phyloP scores from a whole-genome alignment of 2,329 filamentous ascomycete species.

The Fusarium tuaranense region DNA sequence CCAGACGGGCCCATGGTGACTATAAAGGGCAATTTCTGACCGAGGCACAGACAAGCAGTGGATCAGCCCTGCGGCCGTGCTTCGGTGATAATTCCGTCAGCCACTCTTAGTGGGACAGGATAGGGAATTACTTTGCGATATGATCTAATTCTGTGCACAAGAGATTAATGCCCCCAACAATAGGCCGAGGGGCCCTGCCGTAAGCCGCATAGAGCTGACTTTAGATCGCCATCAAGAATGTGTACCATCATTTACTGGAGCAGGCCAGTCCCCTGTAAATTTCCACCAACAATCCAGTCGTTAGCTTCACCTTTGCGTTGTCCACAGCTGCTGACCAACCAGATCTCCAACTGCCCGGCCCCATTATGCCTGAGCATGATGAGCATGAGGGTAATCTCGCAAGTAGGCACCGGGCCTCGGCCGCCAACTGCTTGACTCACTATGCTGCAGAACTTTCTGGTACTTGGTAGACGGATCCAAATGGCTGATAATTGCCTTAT shows the following conservation, averaged over 20 bases:
- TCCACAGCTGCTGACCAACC: not conserved
- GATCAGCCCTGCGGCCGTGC: not conserved
- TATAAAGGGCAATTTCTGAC: not conserved
- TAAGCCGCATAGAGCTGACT: not conserved
- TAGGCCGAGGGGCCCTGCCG: not conserved
- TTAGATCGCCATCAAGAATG: not conserved
- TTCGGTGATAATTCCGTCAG: not conserved
- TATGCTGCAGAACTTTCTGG: not conserved
- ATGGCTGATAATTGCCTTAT: too few species aligned
- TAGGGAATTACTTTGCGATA: not conserved
- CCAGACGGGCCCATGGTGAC: not conserved
- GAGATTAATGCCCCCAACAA: not conserved
- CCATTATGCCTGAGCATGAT: not conserved
- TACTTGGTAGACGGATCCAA: not conserved
- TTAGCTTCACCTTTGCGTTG: not conserved
- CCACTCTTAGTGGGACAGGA: not conserved
- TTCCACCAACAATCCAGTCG: not conserved
- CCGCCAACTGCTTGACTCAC: not conserved
- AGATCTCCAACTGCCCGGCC: not conserved
- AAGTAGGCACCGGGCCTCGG: not conserved
- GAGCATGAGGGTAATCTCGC: not conserved
- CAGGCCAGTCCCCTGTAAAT: not conserved
- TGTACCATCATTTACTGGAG: not conserved
- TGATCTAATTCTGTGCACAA: not conserved
- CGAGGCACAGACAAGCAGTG: not conserved